phyloP scores from a whole-genome alignment of 2,329 filamentous ascomycete genomes.

The Claviceps maximensis region DNA sequence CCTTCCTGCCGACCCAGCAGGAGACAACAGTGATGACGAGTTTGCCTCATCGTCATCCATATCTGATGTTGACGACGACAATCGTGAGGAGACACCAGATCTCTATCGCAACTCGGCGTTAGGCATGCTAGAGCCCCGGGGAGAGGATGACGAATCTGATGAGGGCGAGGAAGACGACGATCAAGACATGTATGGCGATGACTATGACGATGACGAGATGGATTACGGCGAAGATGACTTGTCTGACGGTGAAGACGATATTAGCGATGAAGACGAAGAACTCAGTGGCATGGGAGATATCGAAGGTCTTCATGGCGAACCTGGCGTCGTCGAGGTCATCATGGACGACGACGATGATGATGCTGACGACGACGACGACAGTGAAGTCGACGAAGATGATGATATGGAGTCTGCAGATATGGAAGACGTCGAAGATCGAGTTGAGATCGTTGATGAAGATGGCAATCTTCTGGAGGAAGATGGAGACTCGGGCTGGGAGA shows the following conservation, averaged over 20 bases:
- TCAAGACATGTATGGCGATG: constrained; percentile 87
- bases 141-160: constrained; percentile 70
- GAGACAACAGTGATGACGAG: constrained; percentile 67
- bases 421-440: constrained; percentile 39
- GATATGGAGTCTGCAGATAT: constrained; percentile 30
- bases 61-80: constrained; percentile 66
- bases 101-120: constrained; percentile 92
- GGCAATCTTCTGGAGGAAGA: constrained; percentile 47
- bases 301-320: constrained; percentile 55
- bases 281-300: constrained; percentile 75
- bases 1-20: constrained; percentile 51
- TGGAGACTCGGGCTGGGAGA: constrained; percentile 48
- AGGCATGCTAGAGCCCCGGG: constrained; percentile 79
- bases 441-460: constrained; percentile 50
- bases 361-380: constrained; percentile 45
- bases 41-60: constrained; percentile 78
- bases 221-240: constrained; percentile 76
- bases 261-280: constrained; percentile 82
- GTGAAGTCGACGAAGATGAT: constrained; percentile 41
- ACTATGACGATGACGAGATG: constrained; percentile 86
- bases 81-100: constrained; percentile 89
- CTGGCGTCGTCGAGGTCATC: constrained; percentile 58
- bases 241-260: constrained; percentile 70
- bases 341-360: constrained; percentile 60
- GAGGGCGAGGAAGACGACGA: constrained; percentile 61